Conservation (phyloP, 1,284 basidiomycete genomes). For the Moesziomyces sp. region DNA sequence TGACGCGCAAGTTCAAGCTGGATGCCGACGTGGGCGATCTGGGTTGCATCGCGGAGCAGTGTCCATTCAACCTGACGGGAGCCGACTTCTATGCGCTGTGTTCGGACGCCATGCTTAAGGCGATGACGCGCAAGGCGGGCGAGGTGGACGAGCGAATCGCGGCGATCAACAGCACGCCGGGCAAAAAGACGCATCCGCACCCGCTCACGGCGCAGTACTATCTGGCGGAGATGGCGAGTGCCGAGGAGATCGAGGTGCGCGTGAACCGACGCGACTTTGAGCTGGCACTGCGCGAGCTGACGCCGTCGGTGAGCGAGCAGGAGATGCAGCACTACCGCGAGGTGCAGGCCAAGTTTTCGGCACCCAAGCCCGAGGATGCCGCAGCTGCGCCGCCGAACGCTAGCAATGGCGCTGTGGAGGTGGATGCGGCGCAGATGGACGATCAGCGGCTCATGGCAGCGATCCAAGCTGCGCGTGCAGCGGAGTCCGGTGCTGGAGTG, state of each 20-base stretch:
- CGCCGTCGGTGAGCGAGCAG: slow-evolving; percentile 86
- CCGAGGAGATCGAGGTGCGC: slow-evolving; percentile 79
- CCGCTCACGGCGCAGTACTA: slow-evolving; percentile 92
- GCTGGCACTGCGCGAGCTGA: slow-evolving; percentile 78
- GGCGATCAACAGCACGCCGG: slow-evolving; percentile 60
- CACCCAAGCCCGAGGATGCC: slow-evolving; percentile 29
- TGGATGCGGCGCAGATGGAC: slow-evolving; percentile 1
- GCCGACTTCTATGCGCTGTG: slow-evolving; percentile 98
- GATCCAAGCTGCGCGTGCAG: slow-evolving; percentile 5
- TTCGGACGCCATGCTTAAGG: slow-evolving; percentile 93
- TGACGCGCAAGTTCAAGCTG: slow-evolving; percentile 91
- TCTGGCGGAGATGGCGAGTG: slow-evolving; percentile 82
- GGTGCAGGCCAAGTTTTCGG: slow-evolving; percentile 78
- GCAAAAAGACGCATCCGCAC: slow-evolving; percentile 71
- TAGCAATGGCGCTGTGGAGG: not conserved
- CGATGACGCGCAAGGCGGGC: slow-evolving; percentile 88
- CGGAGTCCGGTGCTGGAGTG: too few relatives aligned
- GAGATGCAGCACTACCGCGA: slow-evolving; percentile 88
- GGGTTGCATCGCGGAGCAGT: slow-evolving; percentile 76
- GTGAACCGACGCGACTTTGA: slow-evolving; percentile 82
- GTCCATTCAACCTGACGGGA: slow-evolving; percentile 81
- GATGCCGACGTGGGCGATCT: slow-evolving; percentile 77
- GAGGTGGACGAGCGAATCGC: slow-evolving; percentile 72
- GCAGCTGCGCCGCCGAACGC: not conserved
- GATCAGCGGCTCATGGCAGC: slow-evolving; percentile 15